These are phyloP conservation scores for Castanea sativa DNA, from an alignment of 306 rosid genomes.

Conservation along the genomic window DNA sequence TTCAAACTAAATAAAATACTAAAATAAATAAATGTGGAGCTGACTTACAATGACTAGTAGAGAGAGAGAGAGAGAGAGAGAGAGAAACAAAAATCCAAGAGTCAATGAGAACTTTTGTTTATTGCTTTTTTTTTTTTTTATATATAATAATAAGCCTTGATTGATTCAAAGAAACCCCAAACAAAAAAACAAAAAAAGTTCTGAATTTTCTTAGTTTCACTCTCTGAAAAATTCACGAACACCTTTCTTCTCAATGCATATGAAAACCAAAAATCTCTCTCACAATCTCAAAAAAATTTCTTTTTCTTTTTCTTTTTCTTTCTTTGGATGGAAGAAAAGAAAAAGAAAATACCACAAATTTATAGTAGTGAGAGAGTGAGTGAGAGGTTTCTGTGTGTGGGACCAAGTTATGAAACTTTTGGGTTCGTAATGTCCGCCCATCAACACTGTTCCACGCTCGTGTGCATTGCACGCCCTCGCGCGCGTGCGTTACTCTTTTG, in stretches of 20 bases:
- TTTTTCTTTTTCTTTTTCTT: background rate
- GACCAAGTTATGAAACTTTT: conserved; percentile 34
- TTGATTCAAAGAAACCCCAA: conserved; percentile 4
- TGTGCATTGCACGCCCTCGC: background rate
- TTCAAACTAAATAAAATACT: background rate
- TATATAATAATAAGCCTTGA: background rate
- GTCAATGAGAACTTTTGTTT: conserved; percentile 27
- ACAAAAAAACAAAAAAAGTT: background rate
- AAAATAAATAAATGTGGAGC: conserved; percentile 1
- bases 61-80: background rate
- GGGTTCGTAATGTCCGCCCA: conserved; percentile 36
- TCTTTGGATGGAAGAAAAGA: background rate
- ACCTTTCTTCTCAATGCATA: too few relatives aligned
- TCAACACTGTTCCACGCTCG: conserved; percentile 24
- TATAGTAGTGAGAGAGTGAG: background rate
- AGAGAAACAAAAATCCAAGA: background rate
- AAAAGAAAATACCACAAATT: background rate
- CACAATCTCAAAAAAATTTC: conserved; percentile 14
- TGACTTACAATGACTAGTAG: conserved; percentile 24
- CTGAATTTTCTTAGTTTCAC: background rate
- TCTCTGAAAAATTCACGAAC: background rate
- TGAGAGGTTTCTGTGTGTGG: background rate
- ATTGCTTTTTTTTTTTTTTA: background rate
- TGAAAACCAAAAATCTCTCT: too few relatives aligned
- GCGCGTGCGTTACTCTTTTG: background rate